Conservation (phyloP, 495 filamentous ascomycete genomes). For the Penicillium cataractarum region DNA sequence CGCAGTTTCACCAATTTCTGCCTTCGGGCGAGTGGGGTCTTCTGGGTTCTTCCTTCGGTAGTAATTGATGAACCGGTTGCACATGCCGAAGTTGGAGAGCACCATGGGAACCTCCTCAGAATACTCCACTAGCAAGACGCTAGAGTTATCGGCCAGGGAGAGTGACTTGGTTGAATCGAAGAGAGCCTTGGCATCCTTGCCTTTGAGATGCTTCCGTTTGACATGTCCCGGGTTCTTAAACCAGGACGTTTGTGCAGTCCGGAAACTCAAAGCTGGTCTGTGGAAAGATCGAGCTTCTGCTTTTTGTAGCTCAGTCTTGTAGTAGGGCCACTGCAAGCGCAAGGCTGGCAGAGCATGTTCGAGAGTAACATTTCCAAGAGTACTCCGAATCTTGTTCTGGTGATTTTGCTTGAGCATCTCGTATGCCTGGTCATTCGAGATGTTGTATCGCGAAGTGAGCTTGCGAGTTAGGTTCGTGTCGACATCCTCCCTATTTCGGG, state of each 20-base stretch:
- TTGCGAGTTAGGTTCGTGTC: conserved; percentile 44
- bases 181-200: conserved; percentile 71
- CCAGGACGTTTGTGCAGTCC: conserved; percentile 59
- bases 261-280: conserved; percentile 70
- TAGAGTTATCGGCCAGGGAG: conserved; percentile 84
- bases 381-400: conserved; percentile 91
- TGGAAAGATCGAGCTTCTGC: conserved; percentile 89
- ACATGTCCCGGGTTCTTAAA: conserved; percentile 47
- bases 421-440: conserved; percentile 94
- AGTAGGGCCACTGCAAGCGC: conserved; percentile 90
- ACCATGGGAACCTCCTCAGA: conserved; percentile 90
- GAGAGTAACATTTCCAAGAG: conserved; percentile 78
- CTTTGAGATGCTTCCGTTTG: conserved; percentile 79
- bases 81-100: conserved; percentile 97
- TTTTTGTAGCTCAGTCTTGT: conserved; percentile 78
- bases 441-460: conserved; percentile 83
- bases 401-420: conserved; percentile 95
- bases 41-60: conserved; percentile 85
- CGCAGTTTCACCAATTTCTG: conserved; percentile 81
- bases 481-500: conserved; percentile 41
- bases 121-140: conserved; percentile 86
- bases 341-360: conserved; percentile 92
- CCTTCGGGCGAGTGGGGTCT: conserved; percentile 72
- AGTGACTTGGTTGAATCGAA: conserved; percentile 77
- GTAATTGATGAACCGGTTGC: conserved; percentile 91